Evolutionary conservation across 1,139 yeast species (phyloP).

Genomic region (Scheffersomyces illinoinensis): DNA sequence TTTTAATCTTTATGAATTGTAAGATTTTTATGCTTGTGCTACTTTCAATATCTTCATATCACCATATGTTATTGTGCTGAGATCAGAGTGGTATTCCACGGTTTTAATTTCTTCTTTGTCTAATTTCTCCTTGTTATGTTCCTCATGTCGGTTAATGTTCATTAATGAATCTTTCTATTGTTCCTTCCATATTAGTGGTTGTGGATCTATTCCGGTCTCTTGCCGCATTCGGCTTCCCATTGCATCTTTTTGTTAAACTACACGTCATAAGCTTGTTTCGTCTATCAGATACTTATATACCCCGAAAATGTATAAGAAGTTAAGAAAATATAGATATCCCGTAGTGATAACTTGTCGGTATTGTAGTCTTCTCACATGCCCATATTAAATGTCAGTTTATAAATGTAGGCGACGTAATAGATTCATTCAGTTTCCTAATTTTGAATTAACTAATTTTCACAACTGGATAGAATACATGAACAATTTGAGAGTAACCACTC

Average conservation of each 20-base stretch:
- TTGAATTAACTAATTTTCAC: too few species aligned
- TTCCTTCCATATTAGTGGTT: background rate
- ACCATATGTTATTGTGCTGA: background rate
- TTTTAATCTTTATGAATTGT: background rate
- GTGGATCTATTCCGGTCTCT: background rate
- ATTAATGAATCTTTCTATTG: background rate
- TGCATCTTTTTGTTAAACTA: background rate
- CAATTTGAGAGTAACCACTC: too few species aligned
- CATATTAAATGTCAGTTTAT: too few species aligned
- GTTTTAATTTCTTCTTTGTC: background rate
- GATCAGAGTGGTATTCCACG: background rate
- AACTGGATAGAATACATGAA: too few species aligned
- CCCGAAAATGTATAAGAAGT: background rate
- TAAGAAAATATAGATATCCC: background rate
- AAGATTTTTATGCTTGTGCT: background rate
- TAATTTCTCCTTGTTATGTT: background rate
- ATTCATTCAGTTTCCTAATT: too few species aligned
- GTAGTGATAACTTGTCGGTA: too few species aligned
- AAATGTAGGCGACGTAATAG: too few species aligned
- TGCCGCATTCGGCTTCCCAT: background rate
- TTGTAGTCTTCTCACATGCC: too few species aligned
- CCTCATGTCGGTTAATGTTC: background rate
- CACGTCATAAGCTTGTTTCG: background rate
- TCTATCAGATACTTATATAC: background rate
- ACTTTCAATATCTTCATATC: background rate